Evolutionary conservation across 306 rosid species (phyloP), one percentile per base, ranked within the genome.

Genomic region (Ochetophila trinervis): DNA sequence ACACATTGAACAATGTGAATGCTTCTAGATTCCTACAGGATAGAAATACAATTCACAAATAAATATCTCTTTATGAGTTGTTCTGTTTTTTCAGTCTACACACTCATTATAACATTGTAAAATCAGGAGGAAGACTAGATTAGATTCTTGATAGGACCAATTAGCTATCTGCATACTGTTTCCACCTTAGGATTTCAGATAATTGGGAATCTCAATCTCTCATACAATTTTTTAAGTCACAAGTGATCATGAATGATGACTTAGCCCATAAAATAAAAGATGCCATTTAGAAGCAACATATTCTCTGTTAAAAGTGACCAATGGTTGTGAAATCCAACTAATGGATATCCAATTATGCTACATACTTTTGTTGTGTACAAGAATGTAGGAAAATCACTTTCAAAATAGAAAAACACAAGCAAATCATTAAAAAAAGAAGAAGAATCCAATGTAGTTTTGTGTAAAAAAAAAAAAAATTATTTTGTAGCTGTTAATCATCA

Each of bases 401-500:
- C 45, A 40, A 8, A 9, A 40, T 0, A 12, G 44, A 37, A 37
- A 37, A 37, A 4, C 44, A 37, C 6, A 21, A 40, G n/a, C 23
- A 34, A 40, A 50, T 30, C 30, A 22, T 35, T 23, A 9, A 71
- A 18, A 45, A 27, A 27, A 27, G 4, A 27, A 27, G 32, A 27
- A 27, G 4, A 27, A 27, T 1, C 32, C 48, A 55, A 17, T 65
- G 21, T 0, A 2, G 45, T 16, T 17, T n/a, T 51, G 40, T 60
- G 37, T 50, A 49, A 42, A 37, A 30, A 21, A 62, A 54, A 35
- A 1, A n/a, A n/a, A n/a, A n/a, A n/a, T n/a, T n/a, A n/a, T 19
- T 17, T 27, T 61, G 6, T 42, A 44, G 40, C 17, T 24, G 68
- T 75, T 65, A 84, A 55, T 78, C 71, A 55, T 70, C 79, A 30